A percentile compares a stretch with the other conserved stretches of the same genome.
phyloP scores from a whole-genome alignment of 2,329 filamentous ascomycete species.

The Niveomyces coronatus region DNA sequence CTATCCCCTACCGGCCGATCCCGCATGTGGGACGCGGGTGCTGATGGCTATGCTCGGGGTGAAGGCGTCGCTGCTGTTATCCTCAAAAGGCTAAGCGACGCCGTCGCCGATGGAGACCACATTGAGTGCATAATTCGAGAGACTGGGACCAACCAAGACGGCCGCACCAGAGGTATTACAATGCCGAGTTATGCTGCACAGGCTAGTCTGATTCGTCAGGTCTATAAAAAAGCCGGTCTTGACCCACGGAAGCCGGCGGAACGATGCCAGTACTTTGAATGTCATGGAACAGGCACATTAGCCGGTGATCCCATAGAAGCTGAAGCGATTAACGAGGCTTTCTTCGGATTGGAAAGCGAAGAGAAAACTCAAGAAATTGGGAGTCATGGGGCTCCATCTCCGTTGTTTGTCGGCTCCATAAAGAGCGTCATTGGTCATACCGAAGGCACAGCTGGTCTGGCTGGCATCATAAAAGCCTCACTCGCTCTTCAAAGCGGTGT shows the following conservation, averaged over 20 bases:
- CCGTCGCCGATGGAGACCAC: constrained; percentile 40
- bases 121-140: constrained; percentile 40
- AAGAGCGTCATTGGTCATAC: constrained; percentile 21
- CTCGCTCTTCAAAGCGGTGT: constrained; percentile 12
- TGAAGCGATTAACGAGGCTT: constrained; percentile 17
- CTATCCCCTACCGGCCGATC: constrained; percentile 37
- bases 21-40: constrained; percentile 23
- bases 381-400: neutral
- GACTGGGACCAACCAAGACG: constrained; percentile 41
- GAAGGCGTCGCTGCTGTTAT: constrained; percentile 43
- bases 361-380: too few relatives aligned
- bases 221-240: constrained; percentile 18
- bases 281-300: constrained; percentile 39
- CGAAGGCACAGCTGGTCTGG: constrained; percentile 19
- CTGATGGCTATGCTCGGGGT: constrained; percentile 44
- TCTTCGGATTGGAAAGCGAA: constrained; percentile 3
- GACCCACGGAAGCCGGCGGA: constrained; percentile 14
- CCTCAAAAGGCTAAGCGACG: constrained; percentile 42
- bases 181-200: constrained; percentile 39
- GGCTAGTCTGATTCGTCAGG: constrained; percentile 19
- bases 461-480: constrained; percentile 17
- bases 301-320: constrained; percentile 41
- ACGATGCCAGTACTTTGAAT: constrained; percentile 26
- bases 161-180: constrained; percentile 42
- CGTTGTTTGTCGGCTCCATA: constrained; percentile 15